Evolutionary conservation across 768 basidiomycete genomes (phyloP).

Genomic region (Leccinum truebloodii): DNA sequence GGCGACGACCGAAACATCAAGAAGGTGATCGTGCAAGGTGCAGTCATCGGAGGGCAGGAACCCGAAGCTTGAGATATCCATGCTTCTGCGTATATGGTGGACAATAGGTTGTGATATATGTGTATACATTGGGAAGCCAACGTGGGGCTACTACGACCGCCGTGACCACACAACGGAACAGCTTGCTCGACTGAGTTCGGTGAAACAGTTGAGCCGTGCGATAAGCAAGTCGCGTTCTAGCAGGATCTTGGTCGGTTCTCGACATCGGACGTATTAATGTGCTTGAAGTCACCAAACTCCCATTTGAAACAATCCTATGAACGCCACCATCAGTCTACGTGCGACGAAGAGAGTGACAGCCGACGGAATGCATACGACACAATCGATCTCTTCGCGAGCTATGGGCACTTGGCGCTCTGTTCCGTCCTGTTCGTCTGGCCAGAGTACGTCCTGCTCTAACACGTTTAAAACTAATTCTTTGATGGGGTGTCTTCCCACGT

Average conservation of each 20-base stretch:
- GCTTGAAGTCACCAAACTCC: conserved; percentile 60
- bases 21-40: conserved; percentile 83
- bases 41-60: conserved; percentile 68
- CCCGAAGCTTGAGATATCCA: conserved; percentile 18
- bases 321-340: background rate
- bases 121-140: conserved; percentile 1
- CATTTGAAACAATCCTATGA: conserved; percentile 75
- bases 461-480: conserved; percentile 54
- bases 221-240: background rate
- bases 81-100: conserved; percentile 9
- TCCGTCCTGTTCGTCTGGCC: conserved; percentile 40
- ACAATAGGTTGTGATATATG: conserved; percentile 4
- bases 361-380: conserved; percentile 46
- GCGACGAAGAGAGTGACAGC: background rate
- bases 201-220: conserved; percentile 6
- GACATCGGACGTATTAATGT: background rate
- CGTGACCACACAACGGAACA: background rate
- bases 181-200: background rate
- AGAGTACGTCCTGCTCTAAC: conserved; percentile 46
- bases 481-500: conserved; percentile 57
- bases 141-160: conserved; percentile 4
- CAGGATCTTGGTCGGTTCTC: background rate
- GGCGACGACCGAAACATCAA: conserved; percentile 86
- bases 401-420: conserved; percentile 50
- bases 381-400: conserved; percentile 63